phyloP scores from a whole-genome alignment of 2,329 filamentous ascomycete species.

The Aureobasidium sp. region DNA sequence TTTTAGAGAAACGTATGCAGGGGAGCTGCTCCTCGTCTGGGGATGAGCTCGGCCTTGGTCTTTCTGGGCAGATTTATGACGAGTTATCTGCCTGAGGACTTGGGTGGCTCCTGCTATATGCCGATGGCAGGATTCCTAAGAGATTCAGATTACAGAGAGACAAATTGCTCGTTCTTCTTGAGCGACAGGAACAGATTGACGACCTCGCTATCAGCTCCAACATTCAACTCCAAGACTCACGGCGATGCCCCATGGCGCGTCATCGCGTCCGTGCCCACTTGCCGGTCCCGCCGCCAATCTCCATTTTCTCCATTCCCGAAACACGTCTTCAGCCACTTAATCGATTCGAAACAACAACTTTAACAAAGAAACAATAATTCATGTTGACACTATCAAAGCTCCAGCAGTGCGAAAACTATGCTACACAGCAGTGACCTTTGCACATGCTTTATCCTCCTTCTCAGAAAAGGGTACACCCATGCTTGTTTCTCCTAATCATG shows the following conservation, averaged over 20 bases:
- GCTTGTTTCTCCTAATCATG: not conserved
- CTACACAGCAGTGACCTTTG: not conserved
- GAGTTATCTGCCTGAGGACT: not conserved
- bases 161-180: not conserved
- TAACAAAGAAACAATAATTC: not conserved
- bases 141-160: not conserved
- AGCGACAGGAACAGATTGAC: not conserved
- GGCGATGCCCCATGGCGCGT: not conserved
- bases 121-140: not conserved
- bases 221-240: not conserved
- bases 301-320: not conserved
- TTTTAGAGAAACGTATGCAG: not conserved
- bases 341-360: not conserved
- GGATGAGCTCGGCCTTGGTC: not conserved
- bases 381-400: slow-evolving; percentile 9
- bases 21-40: not conserved
- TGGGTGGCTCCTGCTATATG: not conserved
- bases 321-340: not conserved
- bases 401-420: slow-evolving; percentile 5
- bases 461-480: not conserved
- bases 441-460: not conserved
- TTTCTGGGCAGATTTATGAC: not conserved
- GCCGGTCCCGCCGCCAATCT: not conserved
- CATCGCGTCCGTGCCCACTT: slow-evolving; percentile 5
- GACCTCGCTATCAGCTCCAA: not conserved